A percentile compares a stretch with the other conserved stretches of the same genome.
Conservation (phyloP, 257 asterid genomes). For the Sherardia arvensis region DNA sequence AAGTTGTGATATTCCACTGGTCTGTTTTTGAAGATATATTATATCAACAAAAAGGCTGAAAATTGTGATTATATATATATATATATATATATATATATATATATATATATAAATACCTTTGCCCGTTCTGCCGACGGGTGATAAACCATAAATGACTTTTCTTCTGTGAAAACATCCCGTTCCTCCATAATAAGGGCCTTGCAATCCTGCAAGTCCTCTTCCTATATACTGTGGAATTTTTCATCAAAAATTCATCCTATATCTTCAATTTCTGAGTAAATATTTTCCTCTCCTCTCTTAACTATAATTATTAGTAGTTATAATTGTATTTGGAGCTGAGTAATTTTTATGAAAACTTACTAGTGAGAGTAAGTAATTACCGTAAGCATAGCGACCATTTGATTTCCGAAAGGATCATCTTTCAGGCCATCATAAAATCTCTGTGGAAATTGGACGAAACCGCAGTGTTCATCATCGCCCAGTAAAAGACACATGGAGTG, state of each 20-base stretch:
- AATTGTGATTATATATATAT: no score
- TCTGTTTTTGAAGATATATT: no score
- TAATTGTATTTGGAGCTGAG: no score
- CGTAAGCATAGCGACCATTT: slow-evolving; percentile 2
- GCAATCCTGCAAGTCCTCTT: slow-evolving; percentile 25
- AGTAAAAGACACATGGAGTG: slow-evolving; percentile 32
- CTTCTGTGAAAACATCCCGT: slow-evolving; percentile 35
- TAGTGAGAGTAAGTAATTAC: no score
- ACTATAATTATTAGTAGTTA: no score
- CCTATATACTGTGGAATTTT: slow-evolving; percentile 12
- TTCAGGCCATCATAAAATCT: slow-evolving; percentile 23
- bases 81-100: no score
- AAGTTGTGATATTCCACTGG: no score
- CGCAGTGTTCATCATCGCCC: slow-evolving; percentile 24
- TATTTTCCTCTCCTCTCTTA: no score
- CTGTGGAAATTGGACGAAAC: slow-evolving; percentile 32
- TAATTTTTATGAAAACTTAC: no score
- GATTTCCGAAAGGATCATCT: slow-evolving; percentile 36
- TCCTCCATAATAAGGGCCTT: slow-evolving; percentile 31
- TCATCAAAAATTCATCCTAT: no score
- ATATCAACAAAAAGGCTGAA: no score
- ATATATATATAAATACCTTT: slow-evolving; percentile 13
- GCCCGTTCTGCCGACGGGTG: slow-evolving; percentile 10
- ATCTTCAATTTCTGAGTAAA: no score
- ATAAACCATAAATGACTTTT: slow-evolving; percentile 24